Conservation (phyloP, 192 early-diverging fungal species). For the Gamsiella multidivaricata region DNA sequence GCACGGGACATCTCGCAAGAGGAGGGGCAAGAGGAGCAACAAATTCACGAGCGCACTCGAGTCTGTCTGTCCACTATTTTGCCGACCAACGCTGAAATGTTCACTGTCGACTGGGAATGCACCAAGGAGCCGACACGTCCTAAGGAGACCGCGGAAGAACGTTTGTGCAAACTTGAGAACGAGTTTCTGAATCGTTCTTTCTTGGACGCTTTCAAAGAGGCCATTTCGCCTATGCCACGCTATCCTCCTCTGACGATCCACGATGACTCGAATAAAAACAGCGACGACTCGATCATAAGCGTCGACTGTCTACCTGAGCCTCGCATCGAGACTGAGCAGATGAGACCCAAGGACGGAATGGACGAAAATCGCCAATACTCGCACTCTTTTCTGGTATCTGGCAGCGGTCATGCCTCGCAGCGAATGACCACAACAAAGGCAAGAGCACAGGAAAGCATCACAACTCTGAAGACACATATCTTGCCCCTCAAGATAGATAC, state of each 20-base stretch:
- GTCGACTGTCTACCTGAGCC: too few relatives aligned
- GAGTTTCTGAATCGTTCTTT: conserved; percentile 12
- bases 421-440: conserved; percentile 9
- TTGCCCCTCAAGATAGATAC: not conserved
- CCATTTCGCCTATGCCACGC: not conserved
- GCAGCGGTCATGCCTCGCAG: not conserved
- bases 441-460: not conserved
- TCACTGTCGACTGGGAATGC: not conserved
- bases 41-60: not conserved
- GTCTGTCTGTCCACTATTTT: not conserved
- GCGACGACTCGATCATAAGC: not conserved
- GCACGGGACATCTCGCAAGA: not conserved
- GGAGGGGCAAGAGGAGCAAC: not conserved
- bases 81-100: too few relatives aligned
- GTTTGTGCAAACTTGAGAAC: not conserved
- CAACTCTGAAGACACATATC: not conserved
- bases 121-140: not conserved
- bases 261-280: not conserved
- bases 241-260: not conserved
- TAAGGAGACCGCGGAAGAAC: not conserved
- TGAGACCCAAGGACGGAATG: too few relatives aligned
- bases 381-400: too few relatives aligned
- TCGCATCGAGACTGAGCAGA: too few relatives aligned
- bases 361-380: too few relatives aligned
- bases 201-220: conserved; percentile 3